Percentiles rank a stretch among this genome's conserved stretches.
These are phyloP conservation scores for Termitomyces sp. DNA, from an alignment of 768 basidiomycete species.

Conservation along the genomic window DNA sequence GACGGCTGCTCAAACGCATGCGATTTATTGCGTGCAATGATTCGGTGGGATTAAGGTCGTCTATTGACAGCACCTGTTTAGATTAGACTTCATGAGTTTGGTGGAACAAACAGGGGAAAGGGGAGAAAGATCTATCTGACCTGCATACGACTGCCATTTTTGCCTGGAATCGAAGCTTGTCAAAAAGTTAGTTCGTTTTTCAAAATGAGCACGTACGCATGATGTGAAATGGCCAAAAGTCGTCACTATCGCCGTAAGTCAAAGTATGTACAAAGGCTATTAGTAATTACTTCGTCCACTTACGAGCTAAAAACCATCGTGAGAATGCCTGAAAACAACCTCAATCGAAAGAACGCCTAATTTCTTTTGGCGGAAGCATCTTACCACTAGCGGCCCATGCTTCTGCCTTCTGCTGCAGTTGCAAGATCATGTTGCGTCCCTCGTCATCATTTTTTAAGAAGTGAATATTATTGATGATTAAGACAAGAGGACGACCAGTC, in stretches of 20 bases:
- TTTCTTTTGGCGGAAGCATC: constrained; percentile 16
- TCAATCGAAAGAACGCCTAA: neutral
- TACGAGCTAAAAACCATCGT: constrained; percentile 80
- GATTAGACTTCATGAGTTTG: neutral
- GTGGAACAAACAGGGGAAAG: neutral
- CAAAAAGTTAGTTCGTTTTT: constrained; percentile 1
- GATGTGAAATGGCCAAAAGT: constrained; percentile 76
- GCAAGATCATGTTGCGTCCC: constrained; percentile 76
- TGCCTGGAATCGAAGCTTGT: constrained; percentile 39
- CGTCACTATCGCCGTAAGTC: constrained; percentile 51
- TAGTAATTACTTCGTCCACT: constrained; percentile 19
- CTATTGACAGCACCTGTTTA: constrained; percentile 61
- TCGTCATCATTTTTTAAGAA: constrained; percentile 75
- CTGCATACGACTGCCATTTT: constrained; percentile 73
- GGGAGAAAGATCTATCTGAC: constrained; percentile 28
- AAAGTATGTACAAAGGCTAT: constrained; percentile 8
- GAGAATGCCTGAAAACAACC: constrained; percentile 49
- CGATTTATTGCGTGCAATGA: constrained; percentile 53
- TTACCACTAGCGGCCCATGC: constrained; percentile 79
- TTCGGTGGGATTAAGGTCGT: constrained; percentile 61
- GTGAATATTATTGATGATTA: constrained; percentile 81
- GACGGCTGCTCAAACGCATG: constrained; percentile 45
- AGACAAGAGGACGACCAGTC: constrained; percentile 66
- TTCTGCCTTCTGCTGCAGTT: constrained; percentile 84
- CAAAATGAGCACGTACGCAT: constrained; percentile 46